Evolutionary conservation across 2,329 filamentous ascomycete species (phyloP).

Genomic region (Leptodontidium sp.): DNA sequence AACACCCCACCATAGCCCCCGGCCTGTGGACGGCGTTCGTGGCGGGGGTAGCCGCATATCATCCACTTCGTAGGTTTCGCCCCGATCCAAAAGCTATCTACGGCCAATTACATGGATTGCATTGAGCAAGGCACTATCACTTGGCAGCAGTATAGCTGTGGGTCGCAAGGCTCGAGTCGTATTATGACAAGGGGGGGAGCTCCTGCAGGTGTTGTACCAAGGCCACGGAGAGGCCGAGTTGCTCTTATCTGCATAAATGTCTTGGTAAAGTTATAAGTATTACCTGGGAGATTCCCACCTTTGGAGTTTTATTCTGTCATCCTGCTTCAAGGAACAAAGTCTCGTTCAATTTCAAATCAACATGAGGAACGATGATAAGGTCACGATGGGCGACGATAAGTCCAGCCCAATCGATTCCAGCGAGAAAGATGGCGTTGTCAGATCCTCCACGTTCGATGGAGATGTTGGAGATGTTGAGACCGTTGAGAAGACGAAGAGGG

Average conservation of each 20-base stretch:
- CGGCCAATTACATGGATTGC: conserved; percentile 9
- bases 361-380: conserved; percentile 27
- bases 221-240: conserved; percentile 15
- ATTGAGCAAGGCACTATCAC: conserved; percentile 1
- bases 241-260: conserved; percentile 22
- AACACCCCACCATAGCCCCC: no score
- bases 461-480: conserved; percentile 28
- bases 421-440: conserved; percentile 26
- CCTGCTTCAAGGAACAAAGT: neutral
- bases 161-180: neutral
- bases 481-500: conserved; percentile 39
- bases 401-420: conserved; percentile 19
- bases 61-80: conserved; percentile 2
- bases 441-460: conserved; percentile 25
- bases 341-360: conserved; percentile 13
- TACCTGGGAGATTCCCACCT: neutral
- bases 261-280: conserved; percentile 20
- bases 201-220: conserved; percentile 13
- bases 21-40: neutral
- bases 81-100: conserved; percentile 19
- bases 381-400: conserved; percentile 22
- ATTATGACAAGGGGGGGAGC: conserved; percentile 11
- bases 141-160: conserved; percentile 13
- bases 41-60: conserved; percentile 12
- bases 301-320: neutral